Evolutionary conservation across 257 asterid species (phyloP).

Genomic region (Craterostigma plantagineum): DNA sequence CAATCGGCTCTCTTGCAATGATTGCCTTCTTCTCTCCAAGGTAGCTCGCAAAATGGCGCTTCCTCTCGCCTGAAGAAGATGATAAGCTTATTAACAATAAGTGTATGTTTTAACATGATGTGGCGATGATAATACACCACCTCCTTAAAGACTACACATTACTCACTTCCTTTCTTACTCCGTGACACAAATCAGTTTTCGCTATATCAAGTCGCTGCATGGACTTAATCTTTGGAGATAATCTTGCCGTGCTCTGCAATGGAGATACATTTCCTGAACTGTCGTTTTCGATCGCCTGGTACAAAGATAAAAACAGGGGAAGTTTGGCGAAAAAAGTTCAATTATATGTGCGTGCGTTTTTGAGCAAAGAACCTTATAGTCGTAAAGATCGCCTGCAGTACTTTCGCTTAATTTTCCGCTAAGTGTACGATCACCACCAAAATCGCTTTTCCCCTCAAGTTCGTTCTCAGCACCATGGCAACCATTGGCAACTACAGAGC

Average conservation of each 20-base stretch:
- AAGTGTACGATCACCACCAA: constrained; percentile 55
- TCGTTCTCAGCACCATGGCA: constrained; percentile 87
- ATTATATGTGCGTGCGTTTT: too few relatives aligned
- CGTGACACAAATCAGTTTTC: constrained; percentile 77
- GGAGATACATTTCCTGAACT: too few relatives aligned
- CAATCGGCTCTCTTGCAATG: constrained; percentile 85
- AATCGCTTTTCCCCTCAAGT: constrained; percentile 61
- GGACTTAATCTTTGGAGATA: constrained; percentile 15
- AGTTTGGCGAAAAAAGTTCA: too few relatives aligned
- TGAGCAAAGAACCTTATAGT: constrained; percentile 47
- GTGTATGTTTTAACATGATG: neutral
- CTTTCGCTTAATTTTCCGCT: constrained; percentile 93
- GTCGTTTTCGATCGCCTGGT: too few relatives aligned
- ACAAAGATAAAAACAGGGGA: too few relatives aligned
- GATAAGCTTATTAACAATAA: neutral
- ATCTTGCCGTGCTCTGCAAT: too few relatives aligned
- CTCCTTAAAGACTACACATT: neutral
- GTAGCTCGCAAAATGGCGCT: constrained; percentile 95
- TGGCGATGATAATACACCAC: neutral
- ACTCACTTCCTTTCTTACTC: constrained; percentile 77
- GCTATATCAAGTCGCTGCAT: constrained; percentile 83
- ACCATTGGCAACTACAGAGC: constrained; percentile 49
- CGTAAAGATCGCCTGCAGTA: constrained; percentile 80
- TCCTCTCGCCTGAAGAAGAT: constrained; percentile 62
- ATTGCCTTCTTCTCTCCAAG: constrained; percentile 94